Evolutionary conservation across 176 grass and related monocot species (phyloP), one percentile per base, ranked within the genome.

Genomic region (Lolium multiflorum): DNA sequence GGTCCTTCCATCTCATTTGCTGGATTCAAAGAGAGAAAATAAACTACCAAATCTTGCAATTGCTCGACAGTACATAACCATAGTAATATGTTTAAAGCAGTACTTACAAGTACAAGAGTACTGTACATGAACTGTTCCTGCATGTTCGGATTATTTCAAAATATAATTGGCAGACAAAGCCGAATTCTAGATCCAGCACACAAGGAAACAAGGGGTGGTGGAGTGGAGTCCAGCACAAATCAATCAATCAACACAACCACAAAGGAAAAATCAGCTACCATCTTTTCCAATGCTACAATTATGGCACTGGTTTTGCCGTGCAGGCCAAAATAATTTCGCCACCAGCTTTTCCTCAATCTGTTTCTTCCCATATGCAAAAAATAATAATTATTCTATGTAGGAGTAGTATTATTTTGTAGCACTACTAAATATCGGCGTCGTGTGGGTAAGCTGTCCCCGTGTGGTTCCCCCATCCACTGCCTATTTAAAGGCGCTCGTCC

Each of bases 401-500:
- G 31, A 35, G 31, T 28, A 28, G 28, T 49, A 81, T 38, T 81
- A 75, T 35, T 35, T 35, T 35, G 31, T 35, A 35, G 31, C 31
- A 35, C 31, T 35, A 35, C 31, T 3, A 35, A 35, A 35, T 84
- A 67, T 86, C 47, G 60, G 62, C 85, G 10, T 31, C 67, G 48
- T 58, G 49, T 12, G 58, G 76, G 78, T 83, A 86, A 92, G 87
- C 87, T 81, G 90, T 92, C 84, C n/a, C 71, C 64, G 48, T 74
- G 89, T 81, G 89, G 89, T 76, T 77, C 66, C 77, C 77, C 76
- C 85, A 77, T 84, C 61, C 51, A 51, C 44, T 55, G 81, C 20
- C 87, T 94, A 97, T 92, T 90, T 94, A 90, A 90, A 15, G 52
- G 18, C 71, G 67, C 82, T 88, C 78, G 12, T 84, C 89, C 74